These are phyloP conservation scores for Botryobasidium botryosum DNA, from an alignment of 768 basidiomycete genomes.

Conservation along the genomic window DNA sequence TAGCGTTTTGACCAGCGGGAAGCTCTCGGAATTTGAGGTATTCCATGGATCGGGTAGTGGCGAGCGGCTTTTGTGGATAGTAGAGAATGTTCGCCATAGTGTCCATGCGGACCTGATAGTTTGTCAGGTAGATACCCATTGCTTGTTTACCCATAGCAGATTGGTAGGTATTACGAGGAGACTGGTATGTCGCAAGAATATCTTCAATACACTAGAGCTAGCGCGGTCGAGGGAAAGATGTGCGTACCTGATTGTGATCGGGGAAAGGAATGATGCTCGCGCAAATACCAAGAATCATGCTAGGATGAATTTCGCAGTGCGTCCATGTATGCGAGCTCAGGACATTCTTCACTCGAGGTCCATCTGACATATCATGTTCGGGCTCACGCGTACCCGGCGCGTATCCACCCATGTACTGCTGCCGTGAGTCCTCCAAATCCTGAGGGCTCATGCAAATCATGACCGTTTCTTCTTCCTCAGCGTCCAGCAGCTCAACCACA, in stretches of 20 bases:
- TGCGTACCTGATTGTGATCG: conserved; percentile 88
- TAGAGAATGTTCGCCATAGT: conserved; percentile 99
- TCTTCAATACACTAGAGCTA: conserved; percentile 2
- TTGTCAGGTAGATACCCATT: conserved; percentile 97
- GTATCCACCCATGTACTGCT: conserved; percentile 47
- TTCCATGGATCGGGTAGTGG: conserved; percentile 98
- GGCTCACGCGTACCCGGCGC: conserved; percentile 40
- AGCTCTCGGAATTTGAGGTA: conserved; percentile 97
- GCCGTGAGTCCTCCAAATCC: conserved; percentile 72
- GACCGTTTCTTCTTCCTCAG: conserved; percentile 98
- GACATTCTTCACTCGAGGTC: conserved; percentile 70
- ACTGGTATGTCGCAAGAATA: conserved; percentile 31
- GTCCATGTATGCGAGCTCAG: conserved; percentile 87
- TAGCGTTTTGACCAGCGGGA: conserved; percentile 97
- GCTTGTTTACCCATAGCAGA: conserved; percentile 99
- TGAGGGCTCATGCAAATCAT: conserved; percentile 99
- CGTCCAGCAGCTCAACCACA: conserved; percentile 86
- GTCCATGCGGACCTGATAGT: conserved; percentile 98
- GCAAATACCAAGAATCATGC: conserved; percentile 97
- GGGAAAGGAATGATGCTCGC: conserved; percentile 99
- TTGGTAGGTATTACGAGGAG: conserved; percentile 99
- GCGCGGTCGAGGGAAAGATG: not conserved
- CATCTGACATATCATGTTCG: conserved; percentile 75
- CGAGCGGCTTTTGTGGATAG: conserved; percentile 97
- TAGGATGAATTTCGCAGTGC: conserved; percentile 98